Percentiles rank a stretch among this genome's conserved stretches.
These are phyloP conservation scores for Lyophyllum shimeji DNA, from an alignment of 768 basidiomycete species.

Conservation along the genomic window DNA sequence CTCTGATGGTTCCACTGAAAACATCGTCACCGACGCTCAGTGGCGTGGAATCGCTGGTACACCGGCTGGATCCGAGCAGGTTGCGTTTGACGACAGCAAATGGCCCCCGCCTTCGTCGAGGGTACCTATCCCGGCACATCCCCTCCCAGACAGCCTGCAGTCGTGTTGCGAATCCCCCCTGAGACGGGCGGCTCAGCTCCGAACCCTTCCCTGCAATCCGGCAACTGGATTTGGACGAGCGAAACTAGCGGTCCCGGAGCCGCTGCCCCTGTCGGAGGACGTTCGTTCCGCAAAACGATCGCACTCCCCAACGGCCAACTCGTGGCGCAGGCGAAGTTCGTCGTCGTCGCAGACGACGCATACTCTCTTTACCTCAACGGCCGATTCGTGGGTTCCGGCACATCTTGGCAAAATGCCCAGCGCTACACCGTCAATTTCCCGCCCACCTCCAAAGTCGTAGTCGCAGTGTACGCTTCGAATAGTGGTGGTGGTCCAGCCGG, in stretches of 20 bases:
- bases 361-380: conserved; percentile 28
- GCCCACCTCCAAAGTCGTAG: conserved; percentile 11
- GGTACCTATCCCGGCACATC: conserved; percentile 11
- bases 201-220: conserved; percentile 17
- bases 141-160: conserved; percentile 1
- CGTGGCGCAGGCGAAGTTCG: conserved; percentile 20
- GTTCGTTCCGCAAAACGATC: conserved; percentile 27
- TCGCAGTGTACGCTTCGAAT: conserved; percentile 13
- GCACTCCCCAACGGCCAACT: conserved; percentile 22
- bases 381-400: conserved; percentile 18
- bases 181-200: conserved; percentile 11
- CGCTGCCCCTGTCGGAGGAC: conserved; percentile 19
- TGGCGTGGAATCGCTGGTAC: conserved; percentile 19
- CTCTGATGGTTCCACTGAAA: conserved; percentile 20
- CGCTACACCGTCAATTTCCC: conserved; percentile 15
- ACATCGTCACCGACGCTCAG: conserved; percentile 20
- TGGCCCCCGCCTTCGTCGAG: conserved; percentile 22
- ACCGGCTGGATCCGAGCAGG: conserved; percentile 18
- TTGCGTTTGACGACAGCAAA: conserved; percentile 19
- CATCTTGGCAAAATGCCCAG: conserved; percentile 3
- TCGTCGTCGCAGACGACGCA: conserved; percentile 24
- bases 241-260: conserved; percentile 16
- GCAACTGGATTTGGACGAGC: conserved; percentile 30
- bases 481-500: conserved; percentile 11
- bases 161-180: conserved; percentile 3